A percentile compares a stretch with the other conserved stretches of the same genome.
Conservation (phyloP, 768 basidiomycete species). For the Boletus vermiculosoides region DNA sequence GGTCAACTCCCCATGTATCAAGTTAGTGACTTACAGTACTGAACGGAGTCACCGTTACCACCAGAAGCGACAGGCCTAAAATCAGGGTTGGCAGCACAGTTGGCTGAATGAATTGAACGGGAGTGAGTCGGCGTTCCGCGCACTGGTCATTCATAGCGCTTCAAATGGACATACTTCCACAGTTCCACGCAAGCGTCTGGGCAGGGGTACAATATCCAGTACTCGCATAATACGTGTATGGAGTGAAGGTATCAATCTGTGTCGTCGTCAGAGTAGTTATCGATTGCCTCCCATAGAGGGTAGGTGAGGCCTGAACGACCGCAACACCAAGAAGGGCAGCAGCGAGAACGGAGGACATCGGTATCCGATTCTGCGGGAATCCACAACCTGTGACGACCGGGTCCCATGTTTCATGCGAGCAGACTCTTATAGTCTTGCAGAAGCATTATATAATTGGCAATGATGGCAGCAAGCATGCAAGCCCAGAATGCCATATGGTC, state of each 20-base stretch:
- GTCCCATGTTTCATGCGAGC: not conserved
- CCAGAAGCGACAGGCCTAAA: slow-evolving; percentile 50
- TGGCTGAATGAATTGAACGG: slow-evolving; percentile 32
- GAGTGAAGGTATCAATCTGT: slow-evolving; percentile 43
- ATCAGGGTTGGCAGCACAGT: slow-evolving; percentile 47
- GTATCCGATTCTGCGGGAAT: not conserved
- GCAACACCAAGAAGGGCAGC: slow-evolving; percentile 15
- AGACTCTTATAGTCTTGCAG: not conserved
- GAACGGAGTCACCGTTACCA: slow-evolving; percentile 41
- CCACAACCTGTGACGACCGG: not conserved
- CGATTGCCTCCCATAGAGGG: slow-evolving; percentile 34
- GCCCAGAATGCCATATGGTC: slow-evolving; percentile 6
- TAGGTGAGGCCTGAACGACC: slow-evolving; percentile 20
- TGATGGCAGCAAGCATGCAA: not conserved
- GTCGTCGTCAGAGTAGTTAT: slow-evolving; percentile 40
- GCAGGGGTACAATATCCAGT: slow-evolving; percentile 48
- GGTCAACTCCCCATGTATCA: not conserved
- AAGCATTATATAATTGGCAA: slow-evolving; percentile 4
- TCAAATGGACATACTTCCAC: slow-evolving; percentile 45
- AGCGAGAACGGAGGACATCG: slow-evolving; percentile 20
- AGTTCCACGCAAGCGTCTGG: slow-evolving; percentile 47
- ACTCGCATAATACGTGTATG: slow-evolving; percentile 52
- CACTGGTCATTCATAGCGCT: not conserved
- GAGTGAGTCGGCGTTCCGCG: not conserved
- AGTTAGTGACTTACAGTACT: slow-evolving; percentile 38